These are phyloP conservation scores for Skeletonema tropicum DNA, from an alignment of 108 stramenopile species.

Conservation along the genomic window DNA sequence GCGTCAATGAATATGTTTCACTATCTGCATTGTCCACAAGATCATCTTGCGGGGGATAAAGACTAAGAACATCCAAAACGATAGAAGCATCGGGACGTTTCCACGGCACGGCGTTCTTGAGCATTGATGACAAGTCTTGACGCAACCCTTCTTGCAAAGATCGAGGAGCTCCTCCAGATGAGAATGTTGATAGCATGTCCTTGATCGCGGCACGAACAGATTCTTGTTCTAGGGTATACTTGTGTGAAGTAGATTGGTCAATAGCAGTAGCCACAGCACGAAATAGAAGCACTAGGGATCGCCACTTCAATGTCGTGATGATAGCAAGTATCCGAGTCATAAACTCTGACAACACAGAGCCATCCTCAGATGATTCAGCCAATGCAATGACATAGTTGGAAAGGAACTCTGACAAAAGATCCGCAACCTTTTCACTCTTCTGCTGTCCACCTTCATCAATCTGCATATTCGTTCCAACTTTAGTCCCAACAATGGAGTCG, in stretches of 20 bases:
- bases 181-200: conserved; percentile 33
- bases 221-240: conserved; percentile 13
- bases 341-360: conserved; percentile 19
- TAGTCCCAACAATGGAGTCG: conserved; percentile 68
- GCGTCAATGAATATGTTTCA: conserved; percentile 15
- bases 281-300: conserved; percentile 34
- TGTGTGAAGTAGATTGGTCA: conserved; percentile 11
- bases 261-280: conserved; percentile 35
- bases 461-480: conserved; percentile 71
- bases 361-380: conserved; percentile 14
- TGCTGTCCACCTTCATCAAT: conserved; percentile 51
- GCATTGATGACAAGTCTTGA: conserved; percentile 26
- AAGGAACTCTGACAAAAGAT: conserved; percentile 41
- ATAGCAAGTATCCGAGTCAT: conserved; percentile 31
- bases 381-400: conserved; percentile 42
- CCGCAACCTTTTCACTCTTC: conserved; percentile 37
- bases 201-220: conserved; percentile 24
- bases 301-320: conserved; percentile 21
- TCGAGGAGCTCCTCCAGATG: conserved; percentile 51
- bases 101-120: conserved; percentile 43
- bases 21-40: conserved; percentile 6
- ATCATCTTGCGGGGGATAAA: conserved; percentile 54
- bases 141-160: conserved; percentile 38
- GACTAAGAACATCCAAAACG: conserved; percentile 45
- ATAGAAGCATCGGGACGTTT: conserved; percentile 34